A percentile compares a stretch with the other conserved stretches of the same genome.
phyloP scores from a whole-genome alignment of 495 filamentous ascomycete species.

The Xylaria scruposa region DNA sequence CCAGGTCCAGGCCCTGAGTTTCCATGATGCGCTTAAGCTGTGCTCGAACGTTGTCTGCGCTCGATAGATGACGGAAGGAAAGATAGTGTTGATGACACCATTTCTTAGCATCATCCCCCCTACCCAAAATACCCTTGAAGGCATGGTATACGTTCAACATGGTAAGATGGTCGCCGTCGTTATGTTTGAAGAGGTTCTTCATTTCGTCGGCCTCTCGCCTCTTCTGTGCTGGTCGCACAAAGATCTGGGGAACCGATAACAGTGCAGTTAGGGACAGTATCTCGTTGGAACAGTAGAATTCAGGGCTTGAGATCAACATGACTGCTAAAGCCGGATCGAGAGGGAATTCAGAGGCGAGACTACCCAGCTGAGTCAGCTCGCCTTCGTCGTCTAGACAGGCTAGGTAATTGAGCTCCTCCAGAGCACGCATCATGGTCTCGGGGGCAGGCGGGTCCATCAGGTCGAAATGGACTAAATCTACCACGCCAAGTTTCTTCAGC shows the following conservation, averaged over 20 bases:
- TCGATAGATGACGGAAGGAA: constrained; percentile 85
- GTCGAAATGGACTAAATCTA: constrained; percentile 97
- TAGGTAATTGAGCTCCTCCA: constrained; percentile 97
- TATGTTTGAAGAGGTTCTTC: constrained; percentile 92
- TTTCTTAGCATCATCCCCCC: constrained; percentile 75
- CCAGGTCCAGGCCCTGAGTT: constrained; percentile 78
- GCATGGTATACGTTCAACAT: constrained; percentile 98
- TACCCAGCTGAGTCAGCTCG: constrained; percentile 82
- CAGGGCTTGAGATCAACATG: constrained; percentile 96
- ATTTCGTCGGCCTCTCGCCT: constrained; percentile 96
- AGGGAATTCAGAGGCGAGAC: constrained; percentile 92
- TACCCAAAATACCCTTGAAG: constrained; percentile 75
- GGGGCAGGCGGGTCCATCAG: constrained; percentile 98
- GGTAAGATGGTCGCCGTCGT: constrained; percentile 93
- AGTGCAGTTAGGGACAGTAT: constrained; percentile 94
- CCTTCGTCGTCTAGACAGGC: constrained; percentile 97
- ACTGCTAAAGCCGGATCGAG: constrained; percentile 94
- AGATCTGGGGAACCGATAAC: constrained; percentile 93
- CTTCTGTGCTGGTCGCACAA: constrained; percentile 81
- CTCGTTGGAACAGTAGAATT: constrained; percentile 99
- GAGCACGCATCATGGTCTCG: constrained; percentile 96
- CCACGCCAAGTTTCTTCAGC: constrained; percentile 94
- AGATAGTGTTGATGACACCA: constrained; percentile 99
- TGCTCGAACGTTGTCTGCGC: constrained; percentile 88
- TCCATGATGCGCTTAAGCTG: constrained; percentile 98